Percentiles rank a stretch among this genome's conserved stretches.
phyloP scores from a whole-genome alignment of 129 eudicot genomes.

The Flaveria sonorensis region DNA sequence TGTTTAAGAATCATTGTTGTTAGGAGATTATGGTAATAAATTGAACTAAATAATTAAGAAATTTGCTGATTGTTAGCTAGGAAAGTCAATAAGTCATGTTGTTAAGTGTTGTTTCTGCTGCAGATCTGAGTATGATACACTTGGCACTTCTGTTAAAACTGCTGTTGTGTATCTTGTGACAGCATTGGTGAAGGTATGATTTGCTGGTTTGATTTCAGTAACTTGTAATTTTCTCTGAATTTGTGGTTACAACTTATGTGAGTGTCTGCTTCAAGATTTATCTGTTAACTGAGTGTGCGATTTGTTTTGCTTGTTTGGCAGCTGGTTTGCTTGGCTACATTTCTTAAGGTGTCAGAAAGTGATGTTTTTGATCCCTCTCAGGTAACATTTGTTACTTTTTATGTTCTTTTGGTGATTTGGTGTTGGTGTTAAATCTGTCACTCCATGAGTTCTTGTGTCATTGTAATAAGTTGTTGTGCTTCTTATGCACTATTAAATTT shows the following conservation, averaged over 20 bases:
- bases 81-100: too few species aligned
- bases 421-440: not conserved
- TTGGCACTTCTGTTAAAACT: constrained; percentile 85
- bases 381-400: constrained; percentile 43
- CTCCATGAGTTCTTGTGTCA: not conserved
- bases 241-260: not conserved
- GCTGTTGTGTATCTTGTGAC: constrained; percentile 87
- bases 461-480: not conserved
- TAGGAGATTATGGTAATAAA: not conserved
- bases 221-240: constrained; percentile 7
- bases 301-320: constrained; percentile 36
- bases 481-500: not conserved
- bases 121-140: constrained; percentile 97
- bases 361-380: constrained; percentile 92
- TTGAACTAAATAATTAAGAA: constrained; percentile 9
- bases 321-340: constrained; percentile 97
- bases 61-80: not conserved
- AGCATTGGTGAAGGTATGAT: constrained; percentile 78
- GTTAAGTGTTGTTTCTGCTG: not conserved
- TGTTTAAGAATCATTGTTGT: not conserved
- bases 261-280: not conserved
- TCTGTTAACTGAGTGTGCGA: not conserved
- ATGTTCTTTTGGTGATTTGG: not conserved
- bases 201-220: constrained; percentile 2
- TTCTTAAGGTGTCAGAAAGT: constrained; percentile 88